These are phyloP conservation scores for Physcomitrellopsis africana DNA, from an alignment of 225 moss, liverwort and hornwort species.

Conservation along the genomic window DNA sequence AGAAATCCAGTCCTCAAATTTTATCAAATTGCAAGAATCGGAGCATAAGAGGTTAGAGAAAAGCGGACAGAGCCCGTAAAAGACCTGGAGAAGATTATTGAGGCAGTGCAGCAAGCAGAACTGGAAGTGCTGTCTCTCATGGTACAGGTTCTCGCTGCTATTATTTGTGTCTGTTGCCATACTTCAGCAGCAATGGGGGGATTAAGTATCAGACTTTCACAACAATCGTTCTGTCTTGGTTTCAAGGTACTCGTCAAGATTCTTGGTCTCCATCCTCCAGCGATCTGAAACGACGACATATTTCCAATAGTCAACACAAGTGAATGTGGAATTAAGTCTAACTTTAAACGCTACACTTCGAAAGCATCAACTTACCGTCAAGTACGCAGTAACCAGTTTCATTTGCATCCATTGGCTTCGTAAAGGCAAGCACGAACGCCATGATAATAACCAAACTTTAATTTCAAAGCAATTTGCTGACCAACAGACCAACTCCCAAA, in stretches of 20 bases:
- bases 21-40: slow-evolving; percentile 6
- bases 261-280: slow-evolving; percentile 16
- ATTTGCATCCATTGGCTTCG: neutral
- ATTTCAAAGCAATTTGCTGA: neutral
- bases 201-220: neutral
- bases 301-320: neutral
- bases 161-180: slow-evolving; percentile 42
- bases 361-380: neutral
- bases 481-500: neutral
- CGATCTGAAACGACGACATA: slow-evolving; percentile 30
- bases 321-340: neutral
- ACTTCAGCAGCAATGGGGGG: slow-evolving; percentile 4
- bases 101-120: slow-evolving; percentile 90
- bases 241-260: slow-evolving; percentile 19
- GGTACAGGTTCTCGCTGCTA: slow-evolving; percentile 45
- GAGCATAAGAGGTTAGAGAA: neutral
- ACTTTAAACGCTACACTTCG: neutral
- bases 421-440: neutral
- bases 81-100: slow-evolving; percentile 93
- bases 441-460: neutral
- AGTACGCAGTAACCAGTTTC: neutral
- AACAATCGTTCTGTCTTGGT: neutral
- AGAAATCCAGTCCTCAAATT: neutral
- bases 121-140: slow-evolving; percentile 90
- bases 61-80: neutral